A percentile compares a stretch with the other conserved stretches of the same genome.
phyloP scores from a whole-genome alignment of 805 yeast species.

The Yarrowia deformans region DNA sequence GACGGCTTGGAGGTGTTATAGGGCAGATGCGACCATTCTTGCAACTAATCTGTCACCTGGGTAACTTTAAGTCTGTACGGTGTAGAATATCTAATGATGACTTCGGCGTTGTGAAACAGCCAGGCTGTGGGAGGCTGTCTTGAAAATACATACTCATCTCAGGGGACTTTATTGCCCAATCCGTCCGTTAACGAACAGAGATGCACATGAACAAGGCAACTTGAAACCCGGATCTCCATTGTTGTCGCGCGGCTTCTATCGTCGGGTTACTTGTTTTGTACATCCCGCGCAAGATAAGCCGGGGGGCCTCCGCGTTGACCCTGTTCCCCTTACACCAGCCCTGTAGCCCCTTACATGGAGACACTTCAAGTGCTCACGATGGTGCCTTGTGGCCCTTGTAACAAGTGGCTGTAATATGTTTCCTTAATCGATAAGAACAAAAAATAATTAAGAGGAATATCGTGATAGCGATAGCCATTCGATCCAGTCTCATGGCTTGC shows the following conservation, averaged over 20 bases:
- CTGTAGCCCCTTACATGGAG: conserved; percentile 8
- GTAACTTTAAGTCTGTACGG: no score
- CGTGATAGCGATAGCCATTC: neutral
- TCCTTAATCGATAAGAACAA: no score
- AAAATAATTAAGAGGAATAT: no score
- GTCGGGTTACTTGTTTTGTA: neutral
- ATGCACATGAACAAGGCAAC: conserved; percentile 4
- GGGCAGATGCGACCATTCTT: no score
- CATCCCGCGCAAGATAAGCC: neutral
- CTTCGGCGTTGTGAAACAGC: neutral
- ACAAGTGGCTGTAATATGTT: no score
- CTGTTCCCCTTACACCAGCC: neutral
- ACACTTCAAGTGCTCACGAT: neutral
- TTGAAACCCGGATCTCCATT: neutral
- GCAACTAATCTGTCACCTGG: no score
- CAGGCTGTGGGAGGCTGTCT: neutral
- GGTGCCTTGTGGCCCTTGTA: neutral
- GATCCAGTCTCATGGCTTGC: conserved; percentile 5
- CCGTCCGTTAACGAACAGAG: neutral
- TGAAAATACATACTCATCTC: neutral
- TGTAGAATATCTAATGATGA: no score
- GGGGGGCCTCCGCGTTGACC: neutral
- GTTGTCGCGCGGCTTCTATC: neutral
- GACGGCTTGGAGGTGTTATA: no score
- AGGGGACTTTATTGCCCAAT: neutral